phyloP scores from a whole-genome alignment of 2,329 filamentous ascomycete genomes.

The Taxawa tesnikishii region DNA sequence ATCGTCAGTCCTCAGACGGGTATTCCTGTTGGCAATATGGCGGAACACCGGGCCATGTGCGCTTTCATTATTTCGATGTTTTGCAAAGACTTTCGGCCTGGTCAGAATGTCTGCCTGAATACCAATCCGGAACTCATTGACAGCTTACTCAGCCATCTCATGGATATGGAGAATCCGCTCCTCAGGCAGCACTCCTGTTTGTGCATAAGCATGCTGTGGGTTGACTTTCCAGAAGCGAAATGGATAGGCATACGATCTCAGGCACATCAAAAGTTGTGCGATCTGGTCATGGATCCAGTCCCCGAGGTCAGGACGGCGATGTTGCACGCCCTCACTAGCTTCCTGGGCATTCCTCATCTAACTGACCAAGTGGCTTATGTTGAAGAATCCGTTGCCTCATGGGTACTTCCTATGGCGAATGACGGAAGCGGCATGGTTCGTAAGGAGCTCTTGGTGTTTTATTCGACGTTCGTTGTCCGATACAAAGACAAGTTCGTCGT shows the following conservation, averaged over 20 bases:
- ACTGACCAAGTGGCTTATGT: constrained; percentile 84
- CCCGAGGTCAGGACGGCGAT: constrained; percentile 90
- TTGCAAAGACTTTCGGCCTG: constrained; percentile 86
- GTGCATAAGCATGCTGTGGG: constrained; percentile 90
- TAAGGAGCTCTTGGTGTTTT: constrained; percentile 84
- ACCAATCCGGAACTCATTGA: constrained; percentile 80
- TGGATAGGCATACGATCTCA: constrained; percentile 88
- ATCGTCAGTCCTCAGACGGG: constrained; percentile 65
- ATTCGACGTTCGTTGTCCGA: constrained; percentile 79
- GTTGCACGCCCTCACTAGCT: constrained; percentile 85
- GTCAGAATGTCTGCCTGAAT: constrained; percentile 81
- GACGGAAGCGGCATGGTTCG: constrained; percentile 92
- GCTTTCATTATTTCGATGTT: constrained; percentile 96
- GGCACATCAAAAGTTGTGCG: constrained; percentile 69
- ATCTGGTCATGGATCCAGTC: constrained; percentile 70
- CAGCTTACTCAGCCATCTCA: constrained; percentile 71
- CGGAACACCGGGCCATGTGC: constrained; percentile 97
- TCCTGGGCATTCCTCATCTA: constrained; percentile 83
- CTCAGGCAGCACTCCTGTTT: constrained; percentile 92
- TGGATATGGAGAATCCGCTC: constrained; percentile 76
- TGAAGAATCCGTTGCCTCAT: constrained; percentile 82
- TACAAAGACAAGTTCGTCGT: constrained; percentile 91
- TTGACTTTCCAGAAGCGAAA: constrained; percentile 81
- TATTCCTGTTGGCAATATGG: constrained; percentile 68
- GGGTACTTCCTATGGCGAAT: constrained; percentile 79